phyloP scores from a whole-genome alignment of 1,284 basidiomycete genomes.

The Boletus semigastroideus region DNA sequence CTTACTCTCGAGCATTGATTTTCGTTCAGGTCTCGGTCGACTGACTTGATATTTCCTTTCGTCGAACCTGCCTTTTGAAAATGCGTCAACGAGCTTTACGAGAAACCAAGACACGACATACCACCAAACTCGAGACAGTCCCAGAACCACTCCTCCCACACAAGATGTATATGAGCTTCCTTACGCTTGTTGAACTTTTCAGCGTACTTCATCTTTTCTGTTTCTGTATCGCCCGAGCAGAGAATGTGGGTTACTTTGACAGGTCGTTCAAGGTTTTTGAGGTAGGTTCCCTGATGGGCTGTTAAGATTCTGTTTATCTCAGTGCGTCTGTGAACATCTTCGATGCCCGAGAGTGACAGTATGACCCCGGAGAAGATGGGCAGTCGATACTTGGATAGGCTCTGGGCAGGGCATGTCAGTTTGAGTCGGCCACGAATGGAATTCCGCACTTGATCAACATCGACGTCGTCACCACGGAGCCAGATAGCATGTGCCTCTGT shows the following conservation, averaged over 20 bases:
- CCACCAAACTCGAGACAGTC: conserved; percentile 72
- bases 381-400: conserved; percentile 54
- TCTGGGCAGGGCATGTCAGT: conserved; percentile 37
- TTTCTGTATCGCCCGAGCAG: conserved; percentile 46
- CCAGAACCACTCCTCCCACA: conserved; percentile 89
- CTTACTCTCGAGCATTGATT: conserved; percentile 35
- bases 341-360: conserved; percentile 68
- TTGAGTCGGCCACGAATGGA: conserved; percentile 22
- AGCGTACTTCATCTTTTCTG: conserved; percentile 70
- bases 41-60: conserved; percentile 59
- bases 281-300: conserved; percentile 54
- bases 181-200: conserved; percentile 63
- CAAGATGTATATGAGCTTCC: conserved; percentile 65
- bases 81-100: not conserved
- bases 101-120: conserved; percentile 21
- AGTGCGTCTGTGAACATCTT: conserved; percentile 49
- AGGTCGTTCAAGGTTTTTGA: conserved; percentile 64
- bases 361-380: conserved; percentile 64
- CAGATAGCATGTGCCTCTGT: conserved; percentile 66
- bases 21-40: conserved; percentile 57
- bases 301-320: conserved; percentile 58
- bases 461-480: conserved; percentile 74
- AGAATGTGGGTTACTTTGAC: conserved; percentile 68
- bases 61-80: conserved; percentile 41
- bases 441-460: conserved; percentile 46